Base-by-base conservation (phyloP, 2,329 filamentous ascomycete species). In the Fusarium chaquense region DNA sequence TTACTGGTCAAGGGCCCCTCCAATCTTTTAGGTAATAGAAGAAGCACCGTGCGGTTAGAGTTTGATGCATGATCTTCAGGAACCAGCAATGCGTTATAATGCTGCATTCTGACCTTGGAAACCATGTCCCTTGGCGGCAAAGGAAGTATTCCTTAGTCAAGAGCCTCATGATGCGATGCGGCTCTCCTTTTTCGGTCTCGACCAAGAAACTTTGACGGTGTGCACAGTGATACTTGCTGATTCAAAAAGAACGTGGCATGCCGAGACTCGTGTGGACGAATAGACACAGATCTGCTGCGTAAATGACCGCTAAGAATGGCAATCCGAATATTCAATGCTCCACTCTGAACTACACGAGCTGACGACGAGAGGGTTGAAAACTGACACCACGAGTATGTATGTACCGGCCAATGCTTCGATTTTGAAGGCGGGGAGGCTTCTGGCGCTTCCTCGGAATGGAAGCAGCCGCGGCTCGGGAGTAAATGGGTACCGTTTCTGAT, bases 1-100 rank as follows among this genome's bases (percentile, higher is more conserved):
- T 32, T 33, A 16, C 24, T 55, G 30, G 26, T 62, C 43, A 44
- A 54, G 51, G 65, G 55, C 40, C 15, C 24, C 43, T 32, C 33
- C 56, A 33, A 56, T 40, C 4, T 55, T 53, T 72, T 72, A 70
- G 44, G 66, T 72, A 72, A 72, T 51, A 28, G 38, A 53, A 57
- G 64, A 49, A 45, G 24, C 51, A 47, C 56, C 54, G 62, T 70
- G 67, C 67, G 65, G 53, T 44, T 65, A 45, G 55, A 43, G 30
- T 28, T 35, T 32, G 49, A 54, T 53, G 62, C 55, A 65, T 67
- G 69, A 72, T 71, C 45, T 72, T 72, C 70, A 72, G 70, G 70
- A 65, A 72, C 70, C 53, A 56, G 55, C 47, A 58, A 58, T 70
- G 58, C 46, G 62, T 72, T 71, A 67, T 57, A 41, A 65, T 72